Conservation (phyloP, 441 rosid genomes). For the Erysimum pusillum region DNA sequence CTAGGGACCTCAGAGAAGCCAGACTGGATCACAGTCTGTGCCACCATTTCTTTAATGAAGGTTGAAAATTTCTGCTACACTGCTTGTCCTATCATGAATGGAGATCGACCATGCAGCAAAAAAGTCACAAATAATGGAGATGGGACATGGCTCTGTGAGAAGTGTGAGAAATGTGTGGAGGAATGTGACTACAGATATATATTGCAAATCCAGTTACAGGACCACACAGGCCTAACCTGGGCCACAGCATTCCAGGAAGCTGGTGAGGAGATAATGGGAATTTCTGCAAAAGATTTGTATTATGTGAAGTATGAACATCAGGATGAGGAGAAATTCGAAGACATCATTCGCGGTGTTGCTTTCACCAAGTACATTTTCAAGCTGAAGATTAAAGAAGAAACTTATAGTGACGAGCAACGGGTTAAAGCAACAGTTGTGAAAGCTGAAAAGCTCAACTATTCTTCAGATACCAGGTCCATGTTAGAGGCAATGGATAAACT, state of each 20-base stretch:
- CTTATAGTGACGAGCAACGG: constrained; percentile 84
- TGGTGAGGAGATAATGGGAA: constrained; percentile 86
- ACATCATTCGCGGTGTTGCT: constrained; percentile 66
- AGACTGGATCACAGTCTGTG: constrained; percentile 85
- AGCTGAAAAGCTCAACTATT: constrained; percentile 71
- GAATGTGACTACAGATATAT: constrained; percentile 89
- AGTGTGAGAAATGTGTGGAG: constrained; percentile 72
- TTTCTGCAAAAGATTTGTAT: constrained; percentile 81
- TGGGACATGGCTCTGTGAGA: constrained; percentile 90
- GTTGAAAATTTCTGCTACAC: constrained; percentile 88
- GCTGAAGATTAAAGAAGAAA: constrained; percentile 95
- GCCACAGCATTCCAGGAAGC: constrained; percentile 90
- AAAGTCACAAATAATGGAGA: constrained; percentile 92
- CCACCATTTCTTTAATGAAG: constrained; percentile 70
- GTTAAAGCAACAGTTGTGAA: constrained; percentile 83
- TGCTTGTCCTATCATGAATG: constrained; percentile 85
- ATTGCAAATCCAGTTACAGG: constrained; percentile 90
- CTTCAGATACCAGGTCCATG: constrained; percentile 69
- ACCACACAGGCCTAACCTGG: constrained; percentile 90
- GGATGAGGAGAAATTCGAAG: constrained; percentile 75
- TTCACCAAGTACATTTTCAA: constrained; percentile 76
- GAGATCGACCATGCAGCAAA: constrained; percentile 85
- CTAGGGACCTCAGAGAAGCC: constrained; percentile 94
- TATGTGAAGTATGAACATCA: constrained; percentile 63
- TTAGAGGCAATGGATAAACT: constrained; percentile 66